phyloP scores from a whole-genome alignment of 345 rosid genomes.

The Eucalyptus cloeziana region DNA sequence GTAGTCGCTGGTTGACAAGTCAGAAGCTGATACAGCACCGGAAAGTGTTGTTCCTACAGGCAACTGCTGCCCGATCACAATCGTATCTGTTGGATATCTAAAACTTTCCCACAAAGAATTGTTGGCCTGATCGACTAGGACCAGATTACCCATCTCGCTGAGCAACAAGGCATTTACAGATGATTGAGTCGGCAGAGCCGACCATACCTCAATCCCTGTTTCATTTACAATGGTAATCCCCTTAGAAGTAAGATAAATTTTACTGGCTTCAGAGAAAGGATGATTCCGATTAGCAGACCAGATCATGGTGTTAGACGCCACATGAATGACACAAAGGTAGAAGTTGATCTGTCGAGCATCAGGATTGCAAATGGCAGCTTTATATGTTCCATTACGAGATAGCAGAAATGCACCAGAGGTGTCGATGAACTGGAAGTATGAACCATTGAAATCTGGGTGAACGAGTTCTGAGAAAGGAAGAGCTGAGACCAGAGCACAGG shows the following conservation, averaged over 20 bases:
- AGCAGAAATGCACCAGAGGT: conserved; percentile 44
- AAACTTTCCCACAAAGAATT: conserved; percentile 80
- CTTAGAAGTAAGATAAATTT: conserved; percentile 34
- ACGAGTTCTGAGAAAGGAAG: conserved; percentile 27
- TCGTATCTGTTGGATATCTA: conserved; percentile 54
- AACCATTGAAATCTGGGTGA: conserved; percentile 61
- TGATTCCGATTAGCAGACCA: conserved; percentile 81
- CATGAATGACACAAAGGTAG: conserved; percentile 67
- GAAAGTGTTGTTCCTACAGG: conserved; percentile 19
- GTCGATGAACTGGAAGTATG: conserved; percentile 34
- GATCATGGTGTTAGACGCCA: conserved; percentile 36
- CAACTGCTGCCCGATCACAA: conserved; percentile 58
- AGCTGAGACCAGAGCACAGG: conserved; percentile 22
- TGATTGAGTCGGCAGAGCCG: conserved; percentile 45
- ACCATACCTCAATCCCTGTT: conserved; percentile 40
- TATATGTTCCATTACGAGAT: conserved; percentile 46
- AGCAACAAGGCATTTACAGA: conserved; percentile 31
- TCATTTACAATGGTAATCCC: conserved; percentile 53
- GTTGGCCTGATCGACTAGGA: conserved; percentile 48
- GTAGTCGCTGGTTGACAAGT: conserved; percentile 57
- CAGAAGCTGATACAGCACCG: conserved; percentile 25
- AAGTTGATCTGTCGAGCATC: conserved; percentile 17
- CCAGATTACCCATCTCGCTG: conserved; percentile 68
- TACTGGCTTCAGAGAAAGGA: conserved; percentile 52
- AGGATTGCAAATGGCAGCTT: conserved; percentile 55